phyloP scores from a whole-genome alignment of 208 protist species.

The Phytomonas sp. region DNA sequence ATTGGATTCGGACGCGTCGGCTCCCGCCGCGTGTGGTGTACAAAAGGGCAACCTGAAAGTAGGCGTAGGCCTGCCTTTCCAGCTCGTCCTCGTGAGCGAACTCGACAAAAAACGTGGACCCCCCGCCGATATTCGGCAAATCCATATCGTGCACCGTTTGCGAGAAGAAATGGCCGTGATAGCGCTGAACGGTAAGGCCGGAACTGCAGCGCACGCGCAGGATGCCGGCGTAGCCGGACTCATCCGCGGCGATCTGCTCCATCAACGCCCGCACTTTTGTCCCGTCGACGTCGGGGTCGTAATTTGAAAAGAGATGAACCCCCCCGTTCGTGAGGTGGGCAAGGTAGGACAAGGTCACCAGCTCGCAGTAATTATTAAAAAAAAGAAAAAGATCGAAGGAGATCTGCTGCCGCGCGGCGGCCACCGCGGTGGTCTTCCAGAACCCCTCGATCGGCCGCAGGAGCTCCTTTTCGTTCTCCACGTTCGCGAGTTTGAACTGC shows the following conservation, averaged over 20 bases:
- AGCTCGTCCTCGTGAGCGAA: constrained; percentile 85
- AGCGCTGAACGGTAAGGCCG: constrained; percentile 70
- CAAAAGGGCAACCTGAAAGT: constrained; percentile 88
- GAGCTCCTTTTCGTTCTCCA: constrained; percentile 83
- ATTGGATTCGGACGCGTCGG: constrained; percentile 86
- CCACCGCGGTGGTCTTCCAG: constrained; percentile 67
- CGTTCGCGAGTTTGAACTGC: constrained; percentile 77
- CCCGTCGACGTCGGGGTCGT: constrained; percentile 53
- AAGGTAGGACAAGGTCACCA: constrained; percentile 80
- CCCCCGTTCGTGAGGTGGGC: constrained; percentile 73
- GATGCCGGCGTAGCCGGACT: constrained; percentile 87
- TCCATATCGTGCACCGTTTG: constrained; percentile 87
- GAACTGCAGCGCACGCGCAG: constrained; percentile 85
- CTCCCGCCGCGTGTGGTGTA: constrained; percentile 88
- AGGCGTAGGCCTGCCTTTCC: constrained; percentile 53
- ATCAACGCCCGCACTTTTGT: constrained; percentile 57
- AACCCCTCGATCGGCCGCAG: constrained; percentile 71
- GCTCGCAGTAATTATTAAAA: constrained; percentile 55
- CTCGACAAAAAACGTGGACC: constrained; percentile 86
- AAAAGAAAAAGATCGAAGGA: constrained; percentile 86
- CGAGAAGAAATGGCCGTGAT: constrained; percentile 82
- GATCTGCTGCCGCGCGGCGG: constrained; percentile 74
- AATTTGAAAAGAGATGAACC: constrained; percentile 69
- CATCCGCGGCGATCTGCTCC: constrained; percentile 49
- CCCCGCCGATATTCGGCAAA: constrained; percentile 55